Evolutionary conservation across 345 rosid genomes (phyloP), one percentile per base, ranked within the genome.

Genomic region (Lagerstroemia speciosa): DNA sequence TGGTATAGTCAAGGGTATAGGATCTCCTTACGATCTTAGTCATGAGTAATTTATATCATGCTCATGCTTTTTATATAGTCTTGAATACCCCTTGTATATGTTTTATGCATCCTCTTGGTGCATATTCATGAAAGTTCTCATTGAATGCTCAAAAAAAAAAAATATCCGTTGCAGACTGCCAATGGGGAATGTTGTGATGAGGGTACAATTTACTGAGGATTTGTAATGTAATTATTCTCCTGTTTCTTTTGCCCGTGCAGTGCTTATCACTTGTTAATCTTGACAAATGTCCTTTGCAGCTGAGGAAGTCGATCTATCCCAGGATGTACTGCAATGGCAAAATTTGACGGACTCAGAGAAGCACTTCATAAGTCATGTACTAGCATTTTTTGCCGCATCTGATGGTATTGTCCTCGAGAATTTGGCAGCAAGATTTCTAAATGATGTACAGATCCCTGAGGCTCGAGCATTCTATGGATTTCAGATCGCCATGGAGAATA

Each of bases 341-440:
- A 66, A 72, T 8, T 69, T 87, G 38, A 74, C 90, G 20, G 77
- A 74, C 38, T 82, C 90, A 0, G 98, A 89, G 78, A 90, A 83
- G 72, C 91, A 93, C 76, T 93, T 93, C 67, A 78, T 89, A 34
- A 81, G 87, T 75, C 98, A 93, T 33, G 84, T 90, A 19, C 83
- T 93, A 4, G 98, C 97, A 1, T 93, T 93, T 74, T 90, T 93
- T 55, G 97, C 97, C 31, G 88, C 98, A 46, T 93, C 97, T 22
- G 98, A 93, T 83, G 96, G 97, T 62, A 90, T 93, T 68, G 98
- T 91, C 57, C 73, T 93, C 77, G 98, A 91, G 82, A 93, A 91
- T 75, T 68, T 89, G 79, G 96, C 93, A 69, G 89, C 92, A 69
- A 84, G 98, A 41, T 91, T 93, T 81, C 76, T 93, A 71, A 93